Conservation (phyloP, 2,329 filamentous ascomycete genomes). For the Monosporascus sp. region DNA sequence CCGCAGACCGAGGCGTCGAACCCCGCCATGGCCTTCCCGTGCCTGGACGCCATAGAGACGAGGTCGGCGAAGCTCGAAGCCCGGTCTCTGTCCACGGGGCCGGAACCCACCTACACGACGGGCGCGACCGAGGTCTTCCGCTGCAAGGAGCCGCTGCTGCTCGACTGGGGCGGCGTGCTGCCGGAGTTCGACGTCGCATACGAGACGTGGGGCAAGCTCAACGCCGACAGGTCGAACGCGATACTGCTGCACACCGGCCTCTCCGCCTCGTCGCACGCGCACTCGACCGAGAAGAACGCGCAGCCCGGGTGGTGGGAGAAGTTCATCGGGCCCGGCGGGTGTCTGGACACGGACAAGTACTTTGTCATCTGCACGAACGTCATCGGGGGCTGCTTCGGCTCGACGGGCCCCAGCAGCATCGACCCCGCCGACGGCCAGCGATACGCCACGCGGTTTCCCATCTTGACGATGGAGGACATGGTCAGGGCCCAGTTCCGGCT, state of each 20-base stretch:
- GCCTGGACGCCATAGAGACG: slow-evolving; percentile 77
- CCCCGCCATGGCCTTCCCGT: slow-evolving; percentile 83
- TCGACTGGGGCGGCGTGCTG: slow-evolving; percentile 94
- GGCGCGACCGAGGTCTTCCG: slow-evolving; percentile 77
- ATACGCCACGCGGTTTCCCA: slow-evolving; percentile 93
- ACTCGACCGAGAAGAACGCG: slow-evolving; percentile 80
- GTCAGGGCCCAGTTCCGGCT: slow-evolving; percentile 90
- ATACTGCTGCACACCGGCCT: slow-evolving; percentile 91
- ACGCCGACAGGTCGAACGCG: slow-evolving; percentile 75
- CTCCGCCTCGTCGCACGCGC: slow-evolving; percentile 94
- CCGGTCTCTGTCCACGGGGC: slow-evolving; percentile 65
- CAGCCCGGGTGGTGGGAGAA: slow-evolving; percentile 98
- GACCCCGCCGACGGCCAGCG: slow-evolving; percentile 83
- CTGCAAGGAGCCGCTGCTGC: slow-evolving; percentile 66
- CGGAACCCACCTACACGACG: slow-evolving; percentile 90
- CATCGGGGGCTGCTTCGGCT: slow-evolving; percentile 91
- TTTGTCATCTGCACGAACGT: slow-evolving; percentile 96
- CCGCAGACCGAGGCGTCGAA: slow-evolving; percentile 54
- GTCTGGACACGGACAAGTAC: slow-evolving; percentile 86
- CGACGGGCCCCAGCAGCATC: slow-evolving; percentile 81
- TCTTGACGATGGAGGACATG: slow-evolving; percentile 96
- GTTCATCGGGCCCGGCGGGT: slow-evolving; percentile 84
- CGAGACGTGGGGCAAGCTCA: slow-evolving; percentile 84
- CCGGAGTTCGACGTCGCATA: slow-evolving; percentile 87
- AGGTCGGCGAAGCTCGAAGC: slow-evolving; percentile 69